Evolutionary conservation across 2,329 filamentous ascomycete genomes (phyloP).

Genomic region (Mycosphaerella arachidis): DNA sequence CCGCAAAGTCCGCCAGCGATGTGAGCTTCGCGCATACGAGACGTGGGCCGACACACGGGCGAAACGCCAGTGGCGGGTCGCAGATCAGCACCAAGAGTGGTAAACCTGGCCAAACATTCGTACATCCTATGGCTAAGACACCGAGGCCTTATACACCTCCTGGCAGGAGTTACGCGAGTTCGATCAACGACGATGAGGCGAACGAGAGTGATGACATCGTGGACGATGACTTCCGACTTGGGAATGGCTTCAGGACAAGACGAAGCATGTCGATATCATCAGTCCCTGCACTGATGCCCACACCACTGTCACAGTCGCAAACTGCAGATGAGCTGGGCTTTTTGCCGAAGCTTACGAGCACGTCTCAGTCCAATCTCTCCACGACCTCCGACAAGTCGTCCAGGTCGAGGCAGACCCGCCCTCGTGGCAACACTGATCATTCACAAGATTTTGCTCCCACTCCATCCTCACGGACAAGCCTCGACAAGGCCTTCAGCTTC

Average conservation of each 20-base stretch:
- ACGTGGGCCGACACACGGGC: constrained; percentile 43
- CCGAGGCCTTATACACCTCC: constrained; percentile 53
- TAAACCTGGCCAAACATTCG: constrained; percentile 48
- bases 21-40: constrained; percentile 40
- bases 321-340: constrained; percentile 37
- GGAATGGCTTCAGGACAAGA: constrained; percentile 34
- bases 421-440: constrained; percentile 48
- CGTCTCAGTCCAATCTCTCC: constrained; percentile 51
- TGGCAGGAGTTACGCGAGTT: constrained; percentile 47
- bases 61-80: constrained; percentile 53
- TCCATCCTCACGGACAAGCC: constrained; percentile 51
- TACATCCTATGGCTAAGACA: constrained; percentile 54
- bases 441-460: constrained; percentile 43
- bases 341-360: constrained; percentile 46
- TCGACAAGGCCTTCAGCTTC: constrained; percentile 53
- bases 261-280: constrained; percentile 45
- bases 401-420: constrained; percentile 32
- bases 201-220: constrained; percentile 40
- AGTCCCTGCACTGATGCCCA: constrained; percentile 20
- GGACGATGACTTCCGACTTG: constrained; percentile 42
- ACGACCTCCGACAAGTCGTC: constrained; percentile 35
- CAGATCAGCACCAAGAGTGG: constrained; percentile 48
- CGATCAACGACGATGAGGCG: constrained; percentile 42
- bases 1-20: constrained; percentile 40
- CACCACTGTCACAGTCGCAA: constrained; percentile 32